These are phyloP conservation scores for Mucor irregularis DNA, from an alignment of 371 early-diverging fungal genomes.

Conservation along the genomic window DNA sequence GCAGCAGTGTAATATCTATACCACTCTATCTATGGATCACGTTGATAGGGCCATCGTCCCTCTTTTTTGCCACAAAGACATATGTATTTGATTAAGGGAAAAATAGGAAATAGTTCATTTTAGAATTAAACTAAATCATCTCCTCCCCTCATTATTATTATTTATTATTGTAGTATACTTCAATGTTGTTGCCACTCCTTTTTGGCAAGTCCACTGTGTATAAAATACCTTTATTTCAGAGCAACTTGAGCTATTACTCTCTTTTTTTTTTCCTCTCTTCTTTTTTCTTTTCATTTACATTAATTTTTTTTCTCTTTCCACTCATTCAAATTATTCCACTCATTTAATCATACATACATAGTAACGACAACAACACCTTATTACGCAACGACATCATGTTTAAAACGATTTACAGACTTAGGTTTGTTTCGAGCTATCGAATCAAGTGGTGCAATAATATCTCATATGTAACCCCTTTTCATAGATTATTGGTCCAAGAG, in stretches of 20 bases:
- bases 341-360: conserved; percentile 1
- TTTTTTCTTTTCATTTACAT: neutral
- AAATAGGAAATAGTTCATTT: conserved; percentile 9
- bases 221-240: too few relatives aligned
- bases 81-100: neutral
- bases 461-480: neutral
- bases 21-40: too few relatives aligned
- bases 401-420: conserved; percentile 20
- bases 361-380: neutral
- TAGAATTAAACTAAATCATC: conserved; percentile 20
- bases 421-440: conserved; percentile 3
- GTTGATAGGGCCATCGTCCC: too few relatives aligned
- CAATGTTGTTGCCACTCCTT: too few relatives aligned
- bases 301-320: conserved; percentile 13
- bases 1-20: too few relatives aligned
- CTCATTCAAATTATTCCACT: neutral
- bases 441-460: neutral
- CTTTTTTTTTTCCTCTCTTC: neutral
- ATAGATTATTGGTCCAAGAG: conserved; percentile 37
- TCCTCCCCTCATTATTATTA: too few relatives aligned
- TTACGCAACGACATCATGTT: conserved; percentile 6
- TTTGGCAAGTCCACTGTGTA: too few relatives aligned
- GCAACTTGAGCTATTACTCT: too few relatives aligned
- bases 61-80: conserved; percentile 1
- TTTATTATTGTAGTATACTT: too few relatives aligned